phyloP scores from a whole-genome alignment of 129 eudicot genomes.

The Artemisia annua region DNA sequence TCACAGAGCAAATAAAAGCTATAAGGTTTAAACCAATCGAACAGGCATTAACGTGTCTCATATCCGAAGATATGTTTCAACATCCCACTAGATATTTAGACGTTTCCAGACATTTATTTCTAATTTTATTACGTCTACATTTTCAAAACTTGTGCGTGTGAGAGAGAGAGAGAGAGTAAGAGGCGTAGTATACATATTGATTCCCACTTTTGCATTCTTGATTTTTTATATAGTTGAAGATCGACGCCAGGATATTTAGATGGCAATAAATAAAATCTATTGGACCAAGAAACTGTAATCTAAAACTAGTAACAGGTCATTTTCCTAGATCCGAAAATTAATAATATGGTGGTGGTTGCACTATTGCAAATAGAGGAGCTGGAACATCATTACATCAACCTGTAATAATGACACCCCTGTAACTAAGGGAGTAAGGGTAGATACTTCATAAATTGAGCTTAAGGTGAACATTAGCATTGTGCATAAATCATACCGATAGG shows the following conservation, averaged over 20 bases:
- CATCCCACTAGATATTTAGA: neutral
- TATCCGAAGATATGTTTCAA: neutral
- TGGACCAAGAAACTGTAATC: neutral
- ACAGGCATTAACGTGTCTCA: neutral
- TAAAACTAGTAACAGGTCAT: neutral
- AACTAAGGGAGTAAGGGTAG: neutral
- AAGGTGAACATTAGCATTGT: neutral
- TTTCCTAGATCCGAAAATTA: neutral
- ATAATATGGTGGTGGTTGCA: neutral
- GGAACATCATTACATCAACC: neutral
- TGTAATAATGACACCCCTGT: neutral
- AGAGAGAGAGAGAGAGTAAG: neutral
- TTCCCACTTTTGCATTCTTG: too few species aligned
- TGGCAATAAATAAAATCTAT: neutral
- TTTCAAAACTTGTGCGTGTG: neutral
- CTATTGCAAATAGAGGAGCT: conserved; percentile 3
- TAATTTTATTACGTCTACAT: neutral
- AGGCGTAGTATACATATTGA: neutral
- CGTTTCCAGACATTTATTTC: neutral
- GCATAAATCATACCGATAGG: neutral
- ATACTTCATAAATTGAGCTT: neutral
- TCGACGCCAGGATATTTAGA: too few species aligned
- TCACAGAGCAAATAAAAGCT: too few species aligned
- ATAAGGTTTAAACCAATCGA: neutral
- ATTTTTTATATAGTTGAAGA: too few species aligned